These are phyloP conservation scores for Phytophthora pinifolia DNA, from an alignment of 352 stramenopile species.

Conservation along the genomic window DNA sequence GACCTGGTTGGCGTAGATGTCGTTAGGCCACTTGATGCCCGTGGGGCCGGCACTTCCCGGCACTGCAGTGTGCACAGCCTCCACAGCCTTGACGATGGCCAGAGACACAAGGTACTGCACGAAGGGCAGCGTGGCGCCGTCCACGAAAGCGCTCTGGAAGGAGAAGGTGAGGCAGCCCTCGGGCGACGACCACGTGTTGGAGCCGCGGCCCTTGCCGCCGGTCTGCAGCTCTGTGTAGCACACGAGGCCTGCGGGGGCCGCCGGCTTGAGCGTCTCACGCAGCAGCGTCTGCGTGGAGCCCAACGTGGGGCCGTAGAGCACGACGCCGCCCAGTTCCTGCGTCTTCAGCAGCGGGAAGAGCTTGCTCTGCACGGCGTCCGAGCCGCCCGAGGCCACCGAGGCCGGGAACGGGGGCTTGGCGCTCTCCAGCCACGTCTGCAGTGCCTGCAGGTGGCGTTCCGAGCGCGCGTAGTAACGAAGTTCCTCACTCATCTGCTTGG, in stretches of 20 bases:
- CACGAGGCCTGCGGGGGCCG: constrained; percentile 61
- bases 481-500: constrained; percentile 67
- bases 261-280: constrained; percentile 70
- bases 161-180: constrained; percentile 91
- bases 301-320: constrained; percentile 74
- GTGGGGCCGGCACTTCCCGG: constrained; percentile 49
- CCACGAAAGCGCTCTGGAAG: constrained; percentile 82
- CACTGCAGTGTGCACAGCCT: constrained; percentile 44
- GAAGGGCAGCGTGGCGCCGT: constrained; percentile 83
- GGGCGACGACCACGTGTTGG: constrained; percentile 87
- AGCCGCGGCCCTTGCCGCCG: constrained; percentile 76
- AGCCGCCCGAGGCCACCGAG: constrained; percentile 22
- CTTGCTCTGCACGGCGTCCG: constrained; percentile 40
- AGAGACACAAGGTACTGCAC: constrained; percentile 91
- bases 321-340: constrained; percentile 55
- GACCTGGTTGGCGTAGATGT: constrained; percentile 89
- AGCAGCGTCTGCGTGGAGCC: constrained; percentile 85
- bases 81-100: constrained; percentile 80
- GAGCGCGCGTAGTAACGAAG: constrained; percentile 74
- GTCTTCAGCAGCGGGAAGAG: constrained; percentile 65
- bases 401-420: constrained; percentile 27
- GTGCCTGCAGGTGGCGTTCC: constrained; percentile 63
- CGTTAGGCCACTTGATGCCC: constrained; percentile 92
- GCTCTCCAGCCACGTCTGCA: constrained; percentile 64
- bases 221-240: constrained; percentile 84